A percentile compares a stretch with the other conserved stretches of the same genome.
These are phyloP conservation scores for Dimocarpus longan DNA, from an alignment of 345 rosid species.

Conservation along the genomic window DNA sequence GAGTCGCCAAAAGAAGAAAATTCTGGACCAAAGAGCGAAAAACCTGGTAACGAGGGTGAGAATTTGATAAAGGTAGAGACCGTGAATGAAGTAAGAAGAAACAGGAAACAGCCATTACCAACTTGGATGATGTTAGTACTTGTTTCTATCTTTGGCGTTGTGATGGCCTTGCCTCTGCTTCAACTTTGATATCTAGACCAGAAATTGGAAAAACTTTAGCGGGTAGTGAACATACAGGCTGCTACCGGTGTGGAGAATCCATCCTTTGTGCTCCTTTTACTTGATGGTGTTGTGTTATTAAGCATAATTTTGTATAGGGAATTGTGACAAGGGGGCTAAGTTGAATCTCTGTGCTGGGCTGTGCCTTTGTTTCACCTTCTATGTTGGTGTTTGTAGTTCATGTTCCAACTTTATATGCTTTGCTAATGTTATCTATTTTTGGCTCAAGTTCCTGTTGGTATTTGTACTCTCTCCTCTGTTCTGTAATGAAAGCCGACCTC, in stretches of 20 bases:
- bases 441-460: slow-evolving; percentile 10
- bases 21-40: slow-evolving; percentile 32
- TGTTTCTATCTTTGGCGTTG: slow-evolving; percentile 82
- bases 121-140: slow-evolving; percentile 86
- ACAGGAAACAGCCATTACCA: slow-evolving; percentile 69
- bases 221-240: slow-evolving; percentile 26
- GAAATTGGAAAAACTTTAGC: slow-evolving; percentile 19
- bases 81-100: slow-evolving; percentile 37
- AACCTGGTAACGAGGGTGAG: slow-evolving; percentile 40
- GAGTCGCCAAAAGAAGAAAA: slow-evolving; percentile 47
- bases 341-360: slow-evolving; percentile 25
- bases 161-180: slow-evolving; percentile 96
- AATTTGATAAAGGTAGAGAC: slow-evolving; percentile 36
- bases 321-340: slow-evolving; percentile 15
- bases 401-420: slow-evolving; percentile 16
- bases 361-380: slow-evolving; percentile 6
- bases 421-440: slow-evolving; percentile 16
- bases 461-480: background rate
- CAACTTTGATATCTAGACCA: slow-evolving; percentile 58
- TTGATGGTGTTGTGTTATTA: slow-evolving; percentile 24
- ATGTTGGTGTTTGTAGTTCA: slow-evolving; percentile 24
- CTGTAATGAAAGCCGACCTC: background rate
- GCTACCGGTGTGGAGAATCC: slow-evolving; percentile 8
- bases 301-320: slow-evolving; percentile 35
- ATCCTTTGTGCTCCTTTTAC: slow-evolving; percentile 17